A percentile compares a stretch with the other conserved stretches of the same genome.
Conservation (phyloP, 495 filamentous ascomycete genomes). For the Penicillium maclennaniae region DNA sequence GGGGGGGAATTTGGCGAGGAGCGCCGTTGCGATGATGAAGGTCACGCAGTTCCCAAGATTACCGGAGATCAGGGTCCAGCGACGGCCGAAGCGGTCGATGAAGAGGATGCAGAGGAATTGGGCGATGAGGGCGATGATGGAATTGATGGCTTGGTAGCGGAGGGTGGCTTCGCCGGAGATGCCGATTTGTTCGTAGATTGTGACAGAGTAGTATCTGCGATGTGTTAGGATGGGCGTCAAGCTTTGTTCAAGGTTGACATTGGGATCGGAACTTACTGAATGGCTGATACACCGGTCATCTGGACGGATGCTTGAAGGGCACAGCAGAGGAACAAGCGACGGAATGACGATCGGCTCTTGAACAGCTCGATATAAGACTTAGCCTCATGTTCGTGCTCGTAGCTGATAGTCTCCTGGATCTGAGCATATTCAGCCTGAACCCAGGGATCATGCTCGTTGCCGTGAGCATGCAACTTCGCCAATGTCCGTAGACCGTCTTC, state of each 20-base stretch:
- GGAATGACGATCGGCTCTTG: conserved; percentile 59
- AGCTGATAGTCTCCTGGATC: conserved; percentile 39
- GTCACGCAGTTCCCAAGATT: conserved; percentile 62
- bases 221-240: not conserved
- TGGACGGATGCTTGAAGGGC: conserved; percentile 65
- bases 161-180: conserved; percentile 60
- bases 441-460: conserved; percentile 40
- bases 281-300: conserved; percentile 70
- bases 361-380: conserved; percentile 67
- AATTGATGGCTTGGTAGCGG: conserved; percentile 69
- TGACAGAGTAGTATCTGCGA: conserved; percentile 60
- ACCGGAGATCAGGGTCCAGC: conserved; percentile 60
- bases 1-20: conserved; percentile 55
- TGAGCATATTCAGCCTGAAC: conserved; percentile 42
- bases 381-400: conserved; percentile 58
- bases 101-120: conserved; percentile 64
- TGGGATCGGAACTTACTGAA: conserved; percentile 43
- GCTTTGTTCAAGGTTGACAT: not conserved
- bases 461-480: conserved; percentile 46
- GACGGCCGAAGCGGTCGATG: conserved; percentile 62
- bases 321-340: conserved; percentile 63
- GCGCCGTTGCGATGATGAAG: conserved; percentile 46
- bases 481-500: conserved; percentile 51
- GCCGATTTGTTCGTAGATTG: conserved; percentile 64
- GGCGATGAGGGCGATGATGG: conserved; percentile 60